Conservation (phyloP, 2,329 filamentous ascomycete species). For the Fusarium decemcellulare region DNA sequence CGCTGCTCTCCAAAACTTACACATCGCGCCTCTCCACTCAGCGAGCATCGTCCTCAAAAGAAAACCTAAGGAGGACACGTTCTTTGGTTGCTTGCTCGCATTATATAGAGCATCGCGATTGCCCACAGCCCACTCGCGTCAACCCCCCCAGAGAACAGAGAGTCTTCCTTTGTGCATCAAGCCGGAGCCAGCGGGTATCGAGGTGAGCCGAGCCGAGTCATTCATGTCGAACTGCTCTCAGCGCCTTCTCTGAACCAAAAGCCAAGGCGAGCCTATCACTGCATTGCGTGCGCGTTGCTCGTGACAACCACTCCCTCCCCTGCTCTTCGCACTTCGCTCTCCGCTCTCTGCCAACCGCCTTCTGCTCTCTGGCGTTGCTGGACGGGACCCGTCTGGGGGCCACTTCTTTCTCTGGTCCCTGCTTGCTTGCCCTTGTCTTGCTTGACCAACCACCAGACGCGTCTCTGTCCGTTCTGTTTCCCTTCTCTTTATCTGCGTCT, state of each 20-base stretch:
- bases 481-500: conserved; percentile 34
- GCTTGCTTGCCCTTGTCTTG: conserved; percentile 39
- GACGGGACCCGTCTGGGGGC: conserved; percentile 37
- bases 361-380: conserved; percentile 22
- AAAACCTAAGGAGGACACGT: conserved; percentile 29
- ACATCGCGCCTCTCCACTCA: conserved; percentile 27
- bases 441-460: conserved; percentile 42
- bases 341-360: not conserved
- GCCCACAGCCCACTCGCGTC: conserved; percentile 10
- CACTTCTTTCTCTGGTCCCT: conserved; percentile 42
- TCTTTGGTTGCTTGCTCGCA: conserved; percentile 23
- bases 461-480: conserved; percentile 29
- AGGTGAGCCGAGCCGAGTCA: conserved; percentile 51
- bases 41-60: conserved; percentile 29
- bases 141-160: conserved; percentile 17
- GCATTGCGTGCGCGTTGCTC: conserved; percentile 48
- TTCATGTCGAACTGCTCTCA: conserved; percentile 50
- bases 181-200: conserved; percentile 44
- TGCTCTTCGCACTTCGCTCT: conserved; percentile 24
- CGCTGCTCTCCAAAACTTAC: conserved; percentile 31
- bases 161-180: conserved; percentile 20
- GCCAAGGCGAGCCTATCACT: conserved; percentile 41
- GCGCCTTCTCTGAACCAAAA: conserved; percentile 42
- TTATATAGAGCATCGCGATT: conserved; percentile 28
- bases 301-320: conserved; percentile 47